phyloP scores from a whole-genome alignment of 1,139 yeast species.

The Schwanniomyces etchellsii region DNA sequence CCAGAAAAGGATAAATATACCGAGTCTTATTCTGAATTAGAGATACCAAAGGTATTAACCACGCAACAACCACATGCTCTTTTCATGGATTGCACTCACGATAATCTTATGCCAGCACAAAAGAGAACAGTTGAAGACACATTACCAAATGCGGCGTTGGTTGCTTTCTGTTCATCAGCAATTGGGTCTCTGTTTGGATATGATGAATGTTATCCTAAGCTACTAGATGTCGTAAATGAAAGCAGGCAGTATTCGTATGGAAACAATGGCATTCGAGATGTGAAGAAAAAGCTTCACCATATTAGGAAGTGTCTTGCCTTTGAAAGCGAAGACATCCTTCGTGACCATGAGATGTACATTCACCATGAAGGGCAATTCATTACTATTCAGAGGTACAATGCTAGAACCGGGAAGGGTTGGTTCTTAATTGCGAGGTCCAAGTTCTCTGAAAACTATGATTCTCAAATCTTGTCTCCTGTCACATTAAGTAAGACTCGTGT shows the following conservation, averaged over 20 bases:
- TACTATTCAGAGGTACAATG: constrained; percentile 82
- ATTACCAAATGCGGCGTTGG: constrained; percentile 89
- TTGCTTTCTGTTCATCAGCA: constrained; percentile 88
- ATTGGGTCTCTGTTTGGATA: constrained; percentile 93
- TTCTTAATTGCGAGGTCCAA: constrained; percentile 84
- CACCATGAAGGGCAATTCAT: constrained; percentile 92
- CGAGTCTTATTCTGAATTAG: constrained; percentile 49
- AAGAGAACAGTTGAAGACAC: constrained; percentile 93
- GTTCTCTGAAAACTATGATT: constrained; percentile 41
- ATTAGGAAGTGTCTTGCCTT: constrained; percentile 58
- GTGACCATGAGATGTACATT: constrained; percentile 87
- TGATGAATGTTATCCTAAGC: constrained; percentile 83
- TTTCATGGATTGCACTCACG: constrained; percentile 97
- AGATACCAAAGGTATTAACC: constrained; percentile 59
- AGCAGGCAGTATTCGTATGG: constrained; percentile 52
- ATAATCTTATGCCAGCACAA: constrained; percentile 83
- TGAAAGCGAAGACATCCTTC: constrained; percentile 56
- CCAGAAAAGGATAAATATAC: constrained; percentile 24
- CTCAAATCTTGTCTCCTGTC: constrained; percentile 56
- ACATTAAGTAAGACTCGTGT: constrained; percentile 63
- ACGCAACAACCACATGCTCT: constrained; percentile 82
- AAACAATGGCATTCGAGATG: constrained; percentile 65
- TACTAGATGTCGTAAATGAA: constrained; percentile 81
- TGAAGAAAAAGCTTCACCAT: constrained; percentile 55
- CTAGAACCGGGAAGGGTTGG: constrained; percentile 84